These are phyloP conservation scores for Sugiyamaella smithiae DNA, from an alignment of 805 yeast species.

Conservation along the genomic window DNA sequence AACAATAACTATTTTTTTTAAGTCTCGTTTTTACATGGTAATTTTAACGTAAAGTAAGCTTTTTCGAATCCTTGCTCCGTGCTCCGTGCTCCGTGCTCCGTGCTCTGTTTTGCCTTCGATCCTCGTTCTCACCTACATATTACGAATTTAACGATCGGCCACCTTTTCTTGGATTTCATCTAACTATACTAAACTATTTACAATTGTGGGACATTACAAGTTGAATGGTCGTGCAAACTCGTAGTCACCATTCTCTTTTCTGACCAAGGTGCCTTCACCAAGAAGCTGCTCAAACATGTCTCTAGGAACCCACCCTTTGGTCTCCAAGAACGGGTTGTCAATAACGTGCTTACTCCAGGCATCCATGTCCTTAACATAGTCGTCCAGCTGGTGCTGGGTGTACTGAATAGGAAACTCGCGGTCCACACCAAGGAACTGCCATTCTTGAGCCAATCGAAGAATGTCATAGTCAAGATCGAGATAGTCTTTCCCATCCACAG, in stretches of 20 bases:
- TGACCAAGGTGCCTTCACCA: conserved; percentile 64
- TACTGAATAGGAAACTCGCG: conserved; percentile 56
- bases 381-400: conserved; percentile 55
- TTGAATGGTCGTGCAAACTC: conserved; percentile 24
- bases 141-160: too few relatives aligned
- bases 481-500: conserved; percentile 24
- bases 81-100: too few relatives aligned
- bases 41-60: not conserved
- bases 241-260: conserved; percentile 58
- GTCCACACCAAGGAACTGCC: conserved; percentile 27
- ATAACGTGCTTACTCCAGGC: conserved; percentile 66
- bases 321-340: conserved; percentile 78
- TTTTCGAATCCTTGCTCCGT: too few relatives aligned
- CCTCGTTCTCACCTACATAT: too few relatives aligned
- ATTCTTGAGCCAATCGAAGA: conserved; percentile 29
- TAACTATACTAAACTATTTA: not conserved
- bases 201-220: too few relatives aligned
- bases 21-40: not conserved
- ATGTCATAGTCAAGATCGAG: conserved; percentile 34
- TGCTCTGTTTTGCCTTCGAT: too few relatives aligned
- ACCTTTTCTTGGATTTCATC: too few relatives aligned
- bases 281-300: conserved; percentile 76
- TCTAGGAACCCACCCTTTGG: conserved; percentile 95
- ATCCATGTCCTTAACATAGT: conserved; percentile 56
- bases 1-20: not conserved